phyloP scores from a whole-genome alignment of 2,329 filamentous ascomycete genomes.

The Aspergillus pseudonomiae region DNA sequence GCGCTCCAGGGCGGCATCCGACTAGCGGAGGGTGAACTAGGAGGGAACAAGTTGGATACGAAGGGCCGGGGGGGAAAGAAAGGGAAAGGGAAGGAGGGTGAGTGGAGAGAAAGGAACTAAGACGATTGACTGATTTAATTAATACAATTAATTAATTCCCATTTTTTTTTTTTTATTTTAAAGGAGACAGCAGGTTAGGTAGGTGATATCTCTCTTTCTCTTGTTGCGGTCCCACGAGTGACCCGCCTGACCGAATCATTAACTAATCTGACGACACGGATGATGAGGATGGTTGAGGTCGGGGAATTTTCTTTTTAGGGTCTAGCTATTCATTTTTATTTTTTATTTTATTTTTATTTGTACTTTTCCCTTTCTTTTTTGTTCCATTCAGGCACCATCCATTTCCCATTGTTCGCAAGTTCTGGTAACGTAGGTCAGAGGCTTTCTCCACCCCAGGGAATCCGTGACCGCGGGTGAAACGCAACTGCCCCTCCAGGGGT shows the following conservation, averaged over 20 bases:
- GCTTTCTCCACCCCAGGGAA: neutral
- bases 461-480: constrained; percentile 2
- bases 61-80: constrained; percentile 10
- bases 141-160: constrained; percentile 1
- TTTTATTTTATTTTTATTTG: neutral
- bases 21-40: constrained; percentile 20
- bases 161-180: neutral
- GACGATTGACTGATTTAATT: constrained; percentile 5
- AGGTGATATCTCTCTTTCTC: constrained; percentile 12
- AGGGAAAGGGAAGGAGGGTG: constrained; percentile 15
- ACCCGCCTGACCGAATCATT: constrained; percentile 26
- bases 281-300: neutral
- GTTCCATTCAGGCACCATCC: neutral
- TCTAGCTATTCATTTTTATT: neutral
- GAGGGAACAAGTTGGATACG: constrained; percentile 8
- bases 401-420: neutral
- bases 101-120: neutral
- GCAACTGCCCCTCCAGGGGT: constrained; percentile 1
- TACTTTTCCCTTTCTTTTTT: neutral
- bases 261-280: constrained; percentile 4
- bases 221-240: constrained; percentile 14
- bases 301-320: neutral
- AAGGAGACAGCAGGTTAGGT: constrained; percentile 1
- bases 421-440: neutral
- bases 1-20: constrained; percentile 35